These are phyloP conservation scores for Debaryomyces subglobosus DNA, from an alignment of 1,139 yeast species.

Conservation along the genomic window DNA sequence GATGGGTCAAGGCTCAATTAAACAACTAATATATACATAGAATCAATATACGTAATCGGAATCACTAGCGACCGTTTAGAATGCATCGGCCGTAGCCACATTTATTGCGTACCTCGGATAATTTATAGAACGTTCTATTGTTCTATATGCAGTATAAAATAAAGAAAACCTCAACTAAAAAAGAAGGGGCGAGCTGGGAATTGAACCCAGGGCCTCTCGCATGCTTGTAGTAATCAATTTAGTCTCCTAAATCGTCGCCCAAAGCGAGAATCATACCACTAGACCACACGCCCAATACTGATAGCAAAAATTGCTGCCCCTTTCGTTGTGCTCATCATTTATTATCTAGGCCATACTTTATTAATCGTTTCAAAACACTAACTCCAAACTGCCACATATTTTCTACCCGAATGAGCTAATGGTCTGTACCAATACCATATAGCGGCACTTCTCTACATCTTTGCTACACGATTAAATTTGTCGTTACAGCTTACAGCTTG, in stretches of 20 bases:
- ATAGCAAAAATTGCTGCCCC: neutral
- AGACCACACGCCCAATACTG: constrained; percentile 26
- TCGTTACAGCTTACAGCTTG: neutral
- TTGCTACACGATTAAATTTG: neutral
- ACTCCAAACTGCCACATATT: too few relatives aligned
- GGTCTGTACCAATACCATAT: neutral
- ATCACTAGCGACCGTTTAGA: neutral
- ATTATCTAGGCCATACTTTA: too few relatives aligned
- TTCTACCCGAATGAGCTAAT: too few relatives aligned
- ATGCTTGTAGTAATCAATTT: too few relatives aligned
- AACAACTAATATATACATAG: neutral
- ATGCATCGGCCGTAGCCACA: neutral
- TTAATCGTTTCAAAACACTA: too few relatives aligned
- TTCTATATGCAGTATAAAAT: too few relatives aligned
- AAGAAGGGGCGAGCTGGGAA: constrained; percentile 18
- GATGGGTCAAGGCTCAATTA: constrained; percentile 90
- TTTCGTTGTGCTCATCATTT: neutral
- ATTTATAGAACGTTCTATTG: too few relatives aligned
- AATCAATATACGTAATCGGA: neutral
- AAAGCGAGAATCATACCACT: constrained; percentile 26
- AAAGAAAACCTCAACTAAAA: neutral
- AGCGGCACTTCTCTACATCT: neutral
- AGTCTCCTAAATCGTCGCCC: constrained; percentile 18
- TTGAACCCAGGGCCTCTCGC: constrained; percentile 20
- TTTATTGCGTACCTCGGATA: too few relatives aligned